Percentiles rank a stretch among this genome's conserved stretches.
phyloP scores from a whole-genome alignment of 257 asterid genomes.

The Scutellaria galericulata region DNA sequence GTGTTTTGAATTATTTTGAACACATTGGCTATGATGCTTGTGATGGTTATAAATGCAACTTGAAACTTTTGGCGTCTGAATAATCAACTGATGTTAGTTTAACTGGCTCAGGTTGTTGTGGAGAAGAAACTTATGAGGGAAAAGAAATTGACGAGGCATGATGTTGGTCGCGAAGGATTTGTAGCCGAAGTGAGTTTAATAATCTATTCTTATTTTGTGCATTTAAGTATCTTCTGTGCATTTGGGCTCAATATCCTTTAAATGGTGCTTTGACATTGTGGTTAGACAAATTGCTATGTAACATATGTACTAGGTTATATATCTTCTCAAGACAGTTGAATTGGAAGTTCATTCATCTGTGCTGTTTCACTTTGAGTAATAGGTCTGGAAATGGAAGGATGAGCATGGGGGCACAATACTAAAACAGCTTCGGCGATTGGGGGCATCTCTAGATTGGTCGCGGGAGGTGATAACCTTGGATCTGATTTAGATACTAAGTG shows the following conservation, averaged over 20 bases:
- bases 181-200: constrained; percentile 67
- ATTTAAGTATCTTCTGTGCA: constrained; percentile 11
- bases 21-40: not conserved
- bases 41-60: constrained; percentile 23
- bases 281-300: not conserved
- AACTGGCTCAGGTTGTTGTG: constrained; percentile 73
- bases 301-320: not conserved
- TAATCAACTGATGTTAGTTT: constrained; percentile 30
- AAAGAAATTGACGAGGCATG: constrained; percentile 75
- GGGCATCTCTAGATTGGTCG: constrained; percentile 91
- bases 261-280: constrained; percentile 6
- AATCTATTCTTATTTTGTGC: constrained; percentile 16
- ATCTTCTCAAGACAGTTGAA: not conserved
- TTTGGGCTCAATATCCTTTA: not conserved
- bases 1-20: not conserved
- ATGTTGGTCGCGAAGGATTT: constrained; percentile 77
- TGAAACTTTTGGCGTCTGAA: constrained; percentile 11
- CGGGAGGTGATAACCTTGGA: constrained; percentile 71
- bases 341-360: constrained; percentile 24
- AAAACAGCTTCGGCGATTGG: constrained; percentile 83
- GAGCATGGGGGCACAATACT: constrained; percentile 89
- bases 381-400: constrained; percentile 98
- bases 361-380: constrained; percentile 25
- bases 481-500: constrained; percentile 4
- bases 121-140: constrained; percentile 91